These are phyloP conservation scores for Uronychia binucleata DNA, from an alignment of 73 alveolate species.

Conservation along the genomic window DNA sequence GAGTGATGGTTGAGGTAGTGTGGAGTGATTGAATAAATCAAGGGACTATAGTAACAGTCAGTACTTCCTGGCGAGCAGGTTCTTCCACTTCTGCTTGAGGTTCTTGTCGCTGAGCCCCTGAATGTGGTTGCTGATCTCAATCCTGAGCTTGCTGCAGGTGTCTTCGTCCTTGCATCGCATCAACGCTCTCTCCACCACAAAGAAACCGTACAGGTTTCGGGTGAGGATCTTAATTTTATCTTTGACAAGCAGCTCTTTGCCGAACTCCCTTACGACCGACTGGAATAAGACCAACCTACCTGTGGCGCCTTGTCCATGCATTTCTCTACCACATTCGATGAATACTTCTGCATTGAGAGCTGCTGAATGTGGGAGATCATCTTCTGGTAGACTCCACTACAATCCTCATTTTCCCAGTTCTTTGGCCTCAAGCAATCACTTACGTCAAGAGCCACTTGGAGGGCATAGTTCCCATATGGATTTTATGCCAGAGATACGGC, in stretches of 20 bases:
- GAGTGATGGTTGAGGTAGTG: too few relatives aligned
- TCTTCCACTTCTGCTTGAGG: constrained; percentile 55
- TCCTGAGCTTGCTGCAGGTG: constrained; percentile 17
- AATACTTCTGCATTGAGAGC: constrained; percentile 51
- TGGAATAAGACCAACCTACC: background rate
- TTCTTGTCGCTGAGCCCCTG: constrained; percentile 37
- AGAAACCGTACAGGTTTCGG: constrained; percentile 56
- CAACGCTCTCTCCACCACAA: constrained; percentile 55
- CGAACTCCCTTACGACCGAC: background rate
- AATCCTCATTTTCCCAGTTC: constrained; percentile 60
- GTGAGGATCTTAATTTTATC: constrained; percentile 35
- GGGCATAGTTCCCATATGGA: constrained; percentile 67
- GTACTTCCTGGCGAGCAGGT: constrained; percentile 14
- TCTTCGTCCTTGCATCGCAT: constrained; percentile 26
- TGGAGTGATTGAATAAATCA: too few relatives aligned
- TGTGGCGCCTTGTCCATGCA: constrained; percentile 56
- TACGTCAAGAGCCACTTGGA: constrained; percentile 66
- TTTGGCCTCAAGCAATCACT: background rate
- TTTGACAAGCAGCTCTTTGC: background rate
- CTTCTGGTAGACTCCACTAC: constrained; percentile 26
- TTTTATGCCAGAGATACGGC: constrained; percentile 42
- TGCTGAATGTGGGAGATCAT: constrained; percentile 41
- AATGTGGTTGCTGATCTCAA: constrained; percentile 31
- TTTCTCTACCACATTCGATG: constrained; percentile 66
- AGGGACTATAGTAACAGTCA: too few relatives aligned